phyloP scores from a whole-genome alignment of 2,329 filamentous ascomycete species.

The Botrytis byssoidea region DNA sequence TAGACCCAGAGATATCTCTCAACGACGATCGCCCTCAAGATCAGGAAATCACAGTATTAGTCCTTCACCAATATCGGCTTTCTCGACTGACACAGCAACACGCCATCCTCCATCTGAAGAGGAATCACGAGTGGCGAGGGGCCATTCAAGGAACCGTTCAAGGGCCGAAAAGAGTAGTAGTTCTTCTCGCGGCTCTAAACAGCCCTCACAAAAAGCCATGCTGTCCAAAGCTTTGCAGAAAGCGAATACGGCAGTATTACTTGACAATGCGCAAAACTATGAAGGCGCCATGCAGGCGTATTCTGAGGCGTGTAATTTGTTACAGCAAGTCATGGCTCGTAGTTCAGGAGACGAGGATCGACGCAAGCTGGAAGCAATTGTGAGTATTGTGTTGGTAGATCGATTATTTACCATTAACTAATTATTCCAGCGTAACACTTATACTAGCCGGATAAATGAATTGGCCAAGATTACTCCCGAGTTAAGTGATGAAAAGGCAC shows the following conservation, averaged over 20 bases:
- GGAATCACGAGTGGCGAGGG: slow-evolving; percentile 26
- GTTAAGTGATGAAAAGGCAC: slow-evolving; percentile 63
- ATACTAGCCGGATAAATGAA: slow-evolving; percentile 86
- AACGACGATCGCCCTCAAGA: slow-evolving; percentile 28
- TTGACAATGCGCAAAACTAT: slow-evolving; percentile 95
- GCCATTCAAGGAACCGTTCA: slow-evolving; percentile 49
- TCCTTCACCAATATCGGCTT: slow-evolving; percentile 26
- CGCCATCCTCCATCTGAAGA: slow-evolving; percentile 23
- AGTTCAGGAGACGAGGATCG: slow-evolving; percentile 84
- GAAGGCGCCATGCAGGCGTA: slow-evolving; percentile 90
- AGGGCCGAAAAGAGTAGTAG: slow-evolving; percentile 47
- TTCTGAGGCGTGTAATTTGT: slow-evolving; percentile 80
- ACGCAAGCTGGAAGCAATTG: slow-evolving; percentile 89
- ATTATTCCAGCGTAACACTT: slow-evolving; percentile 70
- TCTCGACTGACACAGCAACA: slow-evolving; percentile 18
- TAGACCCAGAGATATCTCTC: slow-evolving; percentile 31
- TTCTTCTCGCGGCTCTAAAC: slow-evolving; percentile 42
- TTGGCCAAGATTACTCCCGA: slow-evolving; percentile 68
- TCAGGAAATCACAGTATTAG: slow-evolving; percentile 29
- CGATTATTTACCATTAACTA: slow-evolving; percentile 23
- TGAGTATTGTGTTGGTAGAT: slow-evolving; percentile 50
- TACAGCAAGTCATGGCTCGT: slow-evolving; percentile 83
- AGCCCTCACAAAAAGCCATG: slow-evolving; percentile 89
- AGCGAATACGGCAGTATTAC: slow-evolving; percentile 89
- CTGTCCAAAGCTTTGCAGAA: slow-evolving; percentile 93